Evolutionary conservation across 306 rosid species (phyloP).

Genomic region (Begonia masoniana): DNA sequence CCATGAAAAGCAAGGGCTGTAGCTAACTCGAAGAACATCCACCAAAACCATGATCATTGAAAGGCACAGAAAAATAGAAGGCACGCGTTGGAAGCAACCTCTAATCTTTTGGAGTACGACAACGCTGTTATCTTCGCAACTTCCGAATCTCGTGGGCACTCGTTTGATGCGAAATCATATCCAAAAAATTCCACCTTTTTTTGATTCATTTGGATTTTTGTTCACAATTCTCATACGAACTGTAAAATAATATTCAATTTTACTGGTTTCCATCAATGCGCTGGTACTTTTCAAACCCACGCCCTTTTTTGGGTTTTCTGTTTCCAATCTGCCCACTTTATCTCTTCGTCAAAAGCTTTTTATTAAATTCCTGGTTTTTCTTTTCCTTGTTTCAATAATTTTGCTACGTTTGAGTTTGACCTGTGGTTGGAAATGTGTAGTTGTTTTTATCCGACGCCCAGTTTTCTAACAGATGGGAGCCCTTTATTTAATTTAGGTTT

Average conservation of each 20-base stretch:
- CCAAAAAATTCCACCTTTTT: slow-evolving; percentile 2
- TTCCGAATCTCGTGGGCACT: slow-evolving; percentile 8
- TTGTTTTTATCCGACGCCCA: neutral
- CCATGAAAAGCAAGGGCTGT: too few relatives aligned
- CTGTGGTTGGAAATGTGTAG: slow-evolving; percentile 4
- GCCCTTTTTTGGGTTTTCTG: slow-evolving; percentile 5
- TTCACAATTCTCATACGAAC: too few relatives aligned
- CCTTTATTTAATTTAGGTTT: slow-evolving; percentile 8
- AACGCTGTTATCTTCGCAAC: neutral
- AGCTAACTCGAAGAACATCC: too few relatives aligned
- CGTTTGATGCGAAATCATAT: neutral
- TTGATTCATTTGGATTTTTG: neutral
- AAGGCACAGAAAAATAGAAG: too few relatives aligned
- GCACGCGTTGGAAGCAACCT: too few relatives aligned
- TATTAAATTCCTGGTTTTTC: slow-evolving; percentile 2
- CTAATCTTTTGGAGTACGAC: slow-evolving; percentile 1
- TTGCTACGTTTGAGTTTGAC: slow-evolving; percentile 6
- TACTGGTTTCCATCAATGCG: slow-evolving; percentile 2
- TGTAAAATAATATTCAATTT: too few relatives aligned
- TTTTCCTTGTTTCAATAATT: too few relatives aligned
- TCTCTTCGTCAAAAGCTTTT: slow-evolving; percentile 3
- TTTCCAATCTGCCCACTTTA: slow-evolving; percentile 4
- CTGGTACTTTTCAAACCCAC: neutral
- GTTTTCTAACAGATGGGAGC: slow-evolving; percentile 8
- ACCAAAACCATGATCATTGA: too few relatives aligned